Evolutionary conservation across 148 eudicot genomes (phyloP).

Genomic region (Nyssa sinensis): DNA sequence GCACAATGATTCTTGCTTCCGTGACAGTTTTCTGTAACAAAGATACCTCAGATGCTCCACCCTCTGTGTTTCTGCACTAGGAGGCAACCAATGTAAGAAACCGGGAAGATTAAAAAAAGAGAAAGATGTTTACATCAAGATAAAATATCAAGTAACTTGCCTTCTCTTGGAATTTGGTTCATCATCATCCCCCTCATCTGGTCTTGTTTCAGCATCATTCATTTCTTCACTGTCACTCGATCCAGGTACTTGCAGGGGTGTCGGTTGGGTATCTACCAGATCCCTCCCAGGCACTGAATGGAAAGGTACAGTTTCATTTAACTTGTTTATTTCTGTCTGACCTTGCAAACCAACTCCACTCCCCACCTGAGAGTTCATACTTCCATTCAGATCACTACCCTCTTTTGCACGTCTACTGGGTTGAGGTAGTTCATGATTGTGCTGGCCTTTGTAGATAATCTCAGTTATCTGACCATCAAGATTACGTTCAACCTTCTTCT

Average conservation of each 20-base stretch:
- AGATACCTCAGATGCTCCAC: slow-evolving; percentile 29
- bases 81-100: slow-evolving; percentile 9
- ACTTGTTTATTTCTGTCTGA: slow-evolving; percentile 23
- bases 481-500: slow-evolving; percentile 78
- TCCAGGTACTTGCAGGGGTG: slow-evolving; percentile 32
- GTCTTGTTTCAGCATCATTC: slow-evolving; percentile 30
- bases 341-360: slow-evolving; percentile 23
- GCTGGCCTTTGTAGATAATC: slow-evolving; percentile 82
- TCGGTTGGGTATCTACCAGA: slow-evolving; percentile 32
- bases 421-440: slow-evolving; percentile 64
- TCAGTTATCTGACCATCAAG: slow-evolving; percentile 75
- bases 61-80: slow-evolving; percentile 48
- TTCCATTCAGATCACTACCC: slow-evolving; percentile 18
- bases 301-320: slow-evolving; percentile 23
- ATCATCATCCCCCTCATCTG: slow-evolving; percentile 38
- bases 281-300: slow-evolving; percentile 26
- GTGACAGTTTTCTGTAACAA: slow-evolving; percentile 53
- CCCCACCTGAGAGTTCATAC: slow-evolving; percentile 11
- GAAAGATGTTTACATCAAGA: background rate
- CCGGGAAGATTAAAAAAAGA: background rate
- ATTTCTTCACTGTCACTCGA: slow-evolving; percentile 47
- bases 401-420: slow-evolving; percentile 27
- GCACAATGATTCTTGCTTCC: slow-evolving; percentile 79
- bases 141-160: slow-evolving; percentile 25
- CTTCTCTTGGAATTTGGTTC: slow-evolving; percentile 65